phyloP scores from a whole-genome alignment of 495 filamentous ascomycete genomes.

The Extremus antarcticus region DNA sequence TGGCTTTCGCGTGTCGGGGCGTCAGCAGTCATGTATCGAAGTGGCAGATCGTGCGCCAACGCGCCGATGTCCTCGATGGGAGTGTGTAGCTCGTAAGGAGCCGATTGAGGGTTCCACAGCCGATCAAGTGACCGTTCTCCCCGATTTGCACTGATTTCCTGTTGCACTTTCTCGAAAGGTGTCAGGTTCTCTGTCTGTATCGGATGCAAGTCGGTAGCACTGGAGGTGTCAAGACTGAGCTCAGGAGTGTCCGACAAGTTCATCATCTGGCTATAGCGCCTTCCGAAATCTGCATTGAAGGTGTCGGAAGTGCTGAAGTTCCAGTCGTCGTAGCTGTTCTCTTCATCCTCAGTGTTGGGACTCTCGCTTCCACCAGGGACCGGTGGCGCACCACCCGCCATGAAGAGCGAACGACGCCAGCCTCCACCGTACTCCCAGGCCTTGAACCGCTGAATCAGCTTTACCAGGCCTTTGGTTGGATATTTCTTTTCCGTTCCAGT shows the following conservation, averaged over 20 bases:
- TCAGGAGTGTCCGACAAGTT: not conserved
- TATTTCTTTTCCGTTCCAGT: conserved; percentile 52
- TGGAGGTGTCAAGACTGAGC: conserved; percentile 1
- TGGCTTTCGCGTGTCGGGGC: conserved; percentile 27
- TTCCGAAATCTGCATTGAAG: conserved; percentile 49
- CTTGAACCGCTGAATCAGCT: conserved; percentile 71
- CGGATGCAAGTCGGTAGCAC: conserved; percentile 16
- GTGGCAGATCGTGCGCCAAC: conserved; percentile 24
- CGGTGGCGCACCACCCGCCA: conserved; percentile 59
- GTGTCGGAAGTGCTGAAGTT: conserved; percentile 83
- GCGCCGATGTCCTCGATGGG: conserved; percentile 15
- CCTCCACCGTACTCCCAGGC: conserved; percentile 80
- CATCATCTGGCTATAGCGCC: conserved; percentile 13
- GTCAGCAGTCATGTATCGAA: conserved; percentile 25
- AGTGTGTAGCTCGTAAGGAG: conserved; percentile 19
- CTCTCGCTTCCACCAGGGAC: conserved; percentile 30
- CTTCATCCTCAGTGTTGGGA: conserved; percentile 14
- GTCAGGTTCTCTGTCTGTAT: conserved; percentile 14
- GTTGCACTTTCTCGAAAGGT: conserved; percentile 17
- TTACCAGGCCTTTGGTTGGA: conserved; percentile 51
- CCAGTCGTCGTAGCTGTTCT: conserved; percentile 64
- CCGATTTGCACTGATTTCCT: conserved; percentile 18
- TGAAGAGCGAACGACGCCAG: conserved; percentile 71
- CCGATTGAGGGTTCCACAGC: conserved; percentile 26
- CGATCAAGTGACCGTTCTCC: conserved; percentile 23